Percentiles rank a stretch among this genome's conserved stretches.
Conservation (phyloP, 257 asterid species). For the Hygrophila difformis region DNA sequence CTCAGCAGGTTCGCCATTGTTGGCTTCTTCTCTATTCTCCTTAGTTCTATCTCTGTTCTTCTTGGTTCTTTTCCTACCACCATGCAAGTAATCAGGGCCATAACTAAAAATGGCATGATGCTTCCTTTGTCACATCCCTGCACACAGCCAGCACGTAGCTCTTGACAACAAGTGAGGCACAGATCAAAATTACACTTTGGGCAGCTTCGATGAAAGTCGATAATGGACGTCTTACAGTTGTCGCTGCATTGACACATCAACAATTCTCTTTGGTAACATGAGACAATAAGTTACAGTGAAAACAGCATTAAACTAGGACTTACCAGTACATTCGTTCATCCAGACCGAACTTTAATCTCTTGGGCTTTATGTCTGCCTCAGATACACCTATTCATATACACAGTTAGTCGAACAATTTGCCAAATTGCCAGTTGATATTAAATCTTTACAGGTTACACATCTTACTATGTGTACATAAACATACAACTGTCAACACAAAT, state of each 20-base stretch:
- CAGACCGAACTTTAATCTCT: conserved; percentile 15
- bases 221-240: conserved; percentile 65
- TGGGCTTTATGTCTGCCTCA: conserved; percentile 37
- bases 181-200: conserved; percentile 60
- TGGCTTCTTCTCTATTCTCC: conserved; percentile 6
- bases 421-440: too few species aligned
- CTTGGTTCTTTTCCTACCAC: conserved; percentile 11
- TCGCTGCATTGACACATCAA: conserved; percentile 43
- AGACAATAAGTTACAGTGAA: too few species aligned
- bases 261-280: too few species aligned
- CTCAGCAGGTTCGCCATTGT: conserved; percentile 6
- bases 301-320: too few species aligned
- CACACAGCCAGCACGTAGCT: conserved; percentile 52
- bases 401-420: too few species aligned
- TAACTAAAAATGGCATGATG: conserved; percentile 15
- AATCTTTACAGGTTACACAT: too few species aligned
- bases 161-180: conserved; percentile 75
- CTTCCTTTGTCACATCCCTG: conserved; percentile 36
- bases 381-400: conserved; percentile 42
- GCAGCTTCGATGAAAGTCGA: conserved; percentile 74
- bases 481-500: too few species aligned
- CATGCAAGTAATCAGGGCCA: too few species aligned
- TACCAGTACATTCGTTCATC: conserved; percentile 71
- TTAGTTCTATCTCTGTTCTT: too few species aligned
- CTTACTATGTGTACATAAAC: too few species aligned